These are phyloP conservation scores for Aureobasidium sp. DNA, from an alignment of 2,329 filamentous ascomycete species.

Conservation along the genomic window DNA sequence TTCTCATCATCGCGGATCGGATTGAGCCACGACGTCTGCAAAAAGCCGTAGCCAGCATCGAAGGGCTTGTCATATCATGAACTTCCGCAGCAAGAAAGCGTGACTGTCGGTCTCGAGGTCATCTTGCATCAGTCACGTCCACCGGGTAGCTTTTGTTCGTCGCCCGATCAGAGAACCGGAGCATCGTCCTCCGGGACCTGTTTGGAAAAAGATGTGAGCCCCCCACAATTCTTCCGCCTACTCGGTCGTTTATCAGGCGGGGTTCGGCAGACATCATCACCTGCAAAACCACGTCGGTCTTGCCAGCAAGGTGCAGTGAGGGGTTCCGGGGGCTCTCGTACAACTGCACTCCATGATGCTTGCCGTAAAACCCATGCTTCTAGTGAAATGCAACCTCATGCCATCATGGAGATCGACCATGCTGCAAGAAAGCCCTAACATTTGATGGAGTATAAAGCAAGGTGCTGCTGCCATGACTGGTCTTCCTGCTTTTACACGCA, in stretches of 20 bases:
- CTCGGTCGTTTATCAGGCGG: not conserved
- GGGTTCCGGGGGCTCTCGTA: not conserved
- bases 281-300: not conserved
- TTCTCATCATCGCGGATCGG: not conserved
- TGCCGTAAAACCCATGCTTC: not conserved
- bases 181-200: not conserved
- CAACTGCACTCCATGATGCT: not conserved
- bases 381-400: not conserved
- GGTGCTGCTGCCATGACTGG: not conserved
- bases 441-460: not conserved
- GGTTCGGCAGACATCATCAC: conserved; percentile 1
- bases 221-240: not conserved
- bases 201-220: not conserved
- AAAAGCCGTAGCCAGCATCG: too few species aligned
- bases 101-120: not conserved
- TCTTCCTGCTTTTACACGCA: not conserved
- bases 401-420: conserved; percentile 1
- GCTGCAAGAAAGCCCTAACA: not conserved
- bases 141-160: not conserved
- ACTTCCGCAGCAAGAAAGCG: too few species aligned
- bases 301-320: not conserved
- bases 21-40: too few species aligned
- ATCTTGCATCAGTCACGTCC: not conserved
- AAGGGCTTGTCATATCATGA: too few species aligned
- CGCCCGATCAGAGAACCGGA: not conserved